Evolutionary conservation across 257 asterid genomes (phyloP).

Genomic region (Lantana camara): DNA sequence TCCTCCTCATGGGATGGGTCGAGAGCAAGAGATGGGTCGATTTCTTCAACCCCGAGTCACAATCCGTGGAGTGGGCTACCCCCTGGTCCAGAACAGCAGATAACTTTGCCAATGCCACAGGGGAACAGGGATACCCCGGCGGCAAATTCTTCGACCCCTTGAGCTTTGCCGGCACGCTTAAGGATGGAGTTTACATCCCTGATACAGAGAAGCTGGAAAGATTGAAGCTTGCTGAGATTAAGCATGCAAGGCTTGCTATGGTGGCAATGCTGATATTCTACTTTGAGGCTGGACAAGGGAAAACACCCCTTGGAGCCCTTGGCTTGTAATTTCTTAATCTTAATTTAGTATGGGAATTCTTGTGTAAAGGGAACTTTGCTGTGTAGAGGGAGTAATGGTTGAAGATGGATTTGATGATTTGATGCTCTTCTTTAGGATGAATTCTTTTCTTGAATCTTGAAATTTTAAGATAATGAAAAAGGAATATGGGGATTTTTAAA

Average conservation of each 20-base stretch:
- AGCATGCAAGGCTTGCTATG: slow-evolving; percentile 97
- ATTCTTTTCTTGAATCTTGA: not conserved
- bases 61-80: slow-evolving; percentile 94
- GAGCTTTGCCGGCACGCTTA: slow-evolving; percentile 62
- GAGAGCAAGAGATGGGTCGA: slow-evolving; percentile 99
- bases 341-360: not conserved
- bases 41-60: slow-evolving; percentile 90
- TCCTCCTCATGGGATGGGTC: slow-evolving; percentile 98
- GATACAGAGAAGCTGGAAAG: slow-evolving; percentile 90
- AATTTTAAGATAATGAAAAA: not conserved
- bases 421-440: not conserved
- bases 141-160: slow-evolving; percentile 93
- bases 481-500: not conserved
- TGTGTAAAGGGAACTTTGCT: slow-evolving; percentile 32
- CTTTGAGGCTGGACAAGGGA: slow-evolving; percentile 97
- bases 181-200: slow-evolving; percentile 68
- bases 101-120: slow-evolving; percentile 81
- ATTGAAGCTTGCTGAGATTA: slow-evolving; percentile 92
- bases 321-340: slow-evolving; percentile 63
- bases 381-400: slow-evolving; percentile 24
- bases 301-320: slow-evolving; percentile 95
- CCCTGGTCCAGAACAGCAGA: slow-evolving; percentile 94
- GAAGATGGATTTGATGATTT: not conserved
- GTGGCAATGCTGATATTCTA: slow-evolving; percentile 92
- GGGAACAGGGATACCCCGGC: slow-evolving; percentile 95